Percentiles rank a stretch among this genome's conserved stretches.
Conservation (phyloP, 306 rosid species). For the Fragaria nilgerrensis region DNA sequence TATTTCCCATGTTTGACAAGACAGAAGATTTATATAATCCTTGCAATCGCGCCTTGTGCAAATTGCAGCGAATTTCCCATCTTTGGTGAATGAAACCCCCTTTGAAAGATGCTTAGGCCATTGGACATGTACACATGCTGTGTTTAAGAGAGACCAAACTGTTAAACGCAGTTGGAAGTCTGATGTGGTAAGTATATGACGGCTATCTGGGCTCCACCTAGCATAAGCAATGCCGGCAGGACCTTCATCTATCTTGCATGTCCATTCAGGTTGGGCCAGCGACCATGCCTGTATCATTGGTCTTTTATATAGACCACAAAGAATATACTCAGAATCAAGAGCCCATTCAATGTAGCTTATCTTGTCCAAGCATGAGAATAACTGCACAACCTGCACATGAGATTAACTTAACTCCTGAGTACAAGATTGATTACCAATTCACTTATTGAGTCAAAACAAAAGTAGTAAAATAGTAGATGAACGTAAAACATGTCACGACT, state of each 20-base stretch:
- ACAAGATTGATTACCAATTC: slow-evolving; percentile 12
- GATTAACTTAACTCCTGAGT: slow-evolving; percentile 20
- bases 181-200: slow-evolving; percentile 92
- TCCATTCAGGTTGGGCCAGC: slow-evolving; percentile 94
- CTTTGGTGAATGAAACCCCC: slow-evolving; percentile 90
- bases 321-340: slow-evolving; percentile 93
- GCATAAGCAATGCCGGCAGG: slow-evolving; percentile 96
- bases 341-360: slow-evolving; percentile 99
- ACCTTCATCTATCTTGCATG: slow-evolving; percentile 99
- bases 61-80: slow-evolving; percentile 91
- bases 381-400: slow-evolving; percentile 85
- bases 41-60: slow-evolving; percentile 96
- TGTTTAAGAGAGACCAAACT: slow-evolving; percentile 92
- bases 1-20: slow-evolving; percentile 94
- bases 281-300: slow-evolving; percentile 99
- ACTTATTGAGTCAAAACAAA: slow-evolving; percentile 8
- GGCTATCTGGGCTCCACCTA: slow-evolving; percentile 99
- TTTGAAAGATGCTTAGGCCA: slow-evolving; percentile 93
- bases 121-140: slow-evolving; percentile 94
- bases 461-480: slow-evolving; percentile 13
- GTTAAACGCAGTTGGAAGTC: slow-evolving; percentile 92
- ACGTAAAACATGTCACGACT: slow-evolving; percentile 1
- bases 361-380: slow-evolving; percentile 97
- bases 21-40: slow-evolving; percentile 78
- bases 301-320: slow-evolving; percentile 87